phyloP scores from a whole-genome alignment of 2,329 filamentous ascomycete species.

The Chaetomiaceae sp. region DNA sequence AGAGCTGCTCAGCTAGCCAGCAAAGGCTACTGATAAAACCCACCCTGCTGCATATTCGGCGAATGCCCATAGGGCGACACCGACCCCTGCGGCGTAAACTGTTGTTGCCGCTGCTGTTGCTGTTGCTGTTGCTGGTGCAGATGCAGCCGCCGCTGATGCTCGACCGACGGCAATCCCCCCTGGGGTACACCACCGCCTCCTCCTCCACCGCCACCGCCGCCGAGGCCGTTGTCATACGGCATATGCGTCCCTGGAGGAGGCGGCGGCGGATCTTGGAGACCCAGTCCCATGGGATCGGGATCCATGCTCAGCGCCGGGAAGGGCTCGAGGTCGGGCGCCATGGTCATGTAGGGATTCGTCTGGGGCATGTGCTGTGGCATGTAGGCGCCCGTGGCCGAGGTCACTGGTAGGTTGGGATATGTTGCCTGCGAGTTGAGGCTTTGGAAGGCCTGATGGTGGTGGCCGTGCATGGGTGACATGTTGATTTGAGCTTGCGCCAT shows the following conservation, averaged over 20 bases:
- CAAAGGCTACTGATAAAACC: conserved; percentile 33
- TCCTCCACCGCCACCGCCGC: background rate
- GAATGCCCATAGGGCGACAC: conserved; percentile 42
- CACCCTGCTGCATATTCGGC: conserved; percentile 36
- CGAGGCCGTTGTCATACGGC: conserved; percentile 26
- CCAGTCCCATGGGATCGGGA: conserved; percentile 38
- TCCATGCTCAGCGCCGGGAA: conserved; percentile 35
- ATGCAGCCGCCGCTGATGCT: background rate
- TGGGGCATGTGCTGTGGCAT: conserved; percentile 2
- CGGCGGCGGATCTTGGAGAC: conserved; percentile 34
- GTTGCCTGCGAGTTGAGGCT: conserved; percentile 22
- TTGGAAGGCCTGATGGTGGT: conserved; percentile 16
- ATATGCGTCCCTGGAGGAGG: background rate
- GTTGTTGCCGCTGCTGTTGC: conserved; percentile 27
- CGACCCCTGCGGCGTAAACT: conserved; percentile 40
- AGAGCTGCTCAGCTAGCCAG: background rate
- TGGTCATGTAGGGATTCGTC: conserved; percentile 28
- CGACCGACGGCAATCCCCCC: too few species aligned
- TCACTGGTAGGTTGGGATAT: conserved; percentile 16
- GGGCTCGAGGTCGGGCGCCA: conserved; percentile 33
- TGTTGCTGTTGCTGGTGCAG: conserved; percentile 2
- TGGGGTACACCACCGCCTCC: too few species aligned
- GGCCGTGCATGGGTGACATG: conserved; percentile 10
- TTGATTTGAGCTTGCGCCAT: conserved; percentile 16
- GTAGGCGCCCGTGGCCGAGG: conserved; percentile 4